Base-by-base conservation (phyloP, 2,329 filamentous ascomycete genomes). In the Aspergillus sp. region DNA sequence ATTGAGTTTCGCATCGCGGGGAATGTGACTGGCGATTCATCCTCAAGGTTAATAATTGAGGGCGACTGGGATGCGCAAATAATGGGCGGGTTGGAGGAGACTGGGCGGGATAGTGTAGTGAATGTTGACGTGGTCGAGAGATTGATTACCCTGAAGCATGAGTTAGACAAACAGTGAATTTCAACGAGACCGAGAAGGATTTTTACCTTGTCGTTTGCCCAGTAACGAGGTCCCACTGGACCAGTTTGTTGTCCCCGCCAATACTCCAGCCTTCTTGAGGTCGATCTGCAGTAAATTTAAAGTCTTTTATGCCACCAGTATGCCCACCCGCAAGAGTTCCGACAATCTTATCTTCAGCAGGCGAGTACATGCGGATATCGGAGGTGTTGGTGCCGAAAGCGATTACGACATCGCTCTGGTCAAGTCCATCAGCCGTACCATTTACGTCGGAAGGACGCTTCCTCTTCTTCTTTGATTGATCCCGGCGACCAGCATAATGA, bases 261-360 rank as follows among this genome's bases (percentile, higher is more conserved):
- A 82, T 77, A 73, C 80, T 82, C 80, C 80, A 83, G n/a, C 74
- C 80, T 61, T 79, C 77, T 20, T 72, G 66, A 53, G 74, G 69
- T 7, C 68, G 68, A 33, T 72, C 69, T 42, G 73, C 68, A 7
- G 76, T 77, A 63, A 83, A 83, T 63, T 80, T 80, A 68, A 83
- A 82, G 61, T 81, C 79, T 62, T 72, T 74, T 51, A 82, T 74
- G 33, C 76, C 79, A 57, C 75, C 76, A 15, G 80, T 75, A 64
- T 83, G 80, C 5, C 66, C 79, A 45, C 75, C 79, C 27, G 70
- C 71, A 49, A 83, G 66, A 8, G 68, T 74, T 8, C 75, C 76
- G 5, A 81, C 70, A 44, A 80, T 66, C 65, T 77, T 77, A 54
- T 77, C 79, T 62, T 82, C 79, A 3, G 71, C 66, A 19, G 79